These are phyloP conservation scores for Alternaria triticimaculans DNA, from an alignment of 2,329 filamentous ascomycete genomes.

Conservation along the genomic window DNA sequence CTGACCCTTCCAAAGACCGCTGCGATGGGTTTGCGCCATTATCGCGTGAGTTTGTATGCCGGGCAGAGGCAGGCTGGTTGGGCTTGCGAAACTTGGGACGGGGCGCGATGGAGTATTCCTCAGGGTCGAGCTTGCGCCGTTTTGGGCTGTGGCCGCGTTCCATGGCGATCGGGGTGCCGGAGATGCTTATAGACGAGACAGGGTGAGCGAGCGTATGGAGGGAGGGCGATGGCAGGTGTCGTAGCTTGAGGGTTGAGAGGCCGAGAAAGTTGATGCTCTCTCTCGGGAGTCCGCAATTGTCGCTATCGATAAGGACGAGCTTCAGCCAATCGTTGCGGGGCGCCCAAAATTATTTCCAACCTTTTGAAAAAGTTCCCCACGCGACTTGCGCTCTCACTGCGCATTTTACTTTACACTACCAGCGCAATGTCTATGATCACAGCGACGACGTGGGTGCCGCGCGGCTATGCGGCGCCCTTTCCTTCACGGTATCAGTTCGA, in stretches of 20 bases:
- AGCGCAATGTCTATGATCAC: constrained; percentile 62
- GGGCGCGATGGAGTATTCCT: constrained; percentile 63
- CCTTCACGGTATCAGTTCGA: constrained; percentile 59
- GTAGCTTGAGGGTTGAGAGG: neutral
- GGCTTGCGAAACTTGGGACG: constrained; percentile 53
- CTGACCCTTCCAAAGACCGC: constrained; percentile 66
- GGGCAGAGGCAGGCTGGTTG: constrained; percentile 42
- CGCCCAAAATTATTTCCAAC: constrained; percentile 24
- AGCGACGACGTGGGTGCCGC: constrained; percentile 60
- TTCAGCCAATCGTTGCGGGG: constrained; percentile 27
- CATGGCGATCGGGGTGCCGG: constrained; percentile 29
- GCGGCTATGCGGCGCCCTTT: constrained; percentile 58
- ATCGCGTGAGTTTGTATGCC: constrained; percentile 39
- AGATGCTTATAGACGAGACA: neutral
- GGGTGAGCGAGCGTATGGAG: neutral
- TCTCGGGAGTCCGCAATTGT: constrained; percentile 29
- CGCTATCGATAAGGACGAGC: constrained; percentile 27
- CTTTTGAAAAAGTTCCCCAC: constrained; percentile 18
- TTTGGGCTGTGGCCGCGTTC: constrained; percentile 62
- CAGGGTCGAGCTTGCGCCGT: constrained; percentile 70
- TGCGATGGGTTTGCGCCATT: constrained; percentile 56
- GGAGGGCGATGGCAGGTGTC: neutral
- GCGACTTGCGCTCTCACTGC: constrained; percentile 16
- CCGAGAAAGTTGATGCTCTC: constrained; percentile 11
- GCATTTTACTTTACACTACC: constrained; percentile 3